Evolutionary conservation across 106 monocot species (phyloP).

Genomic region (Agapanthus africanus): DNA sequence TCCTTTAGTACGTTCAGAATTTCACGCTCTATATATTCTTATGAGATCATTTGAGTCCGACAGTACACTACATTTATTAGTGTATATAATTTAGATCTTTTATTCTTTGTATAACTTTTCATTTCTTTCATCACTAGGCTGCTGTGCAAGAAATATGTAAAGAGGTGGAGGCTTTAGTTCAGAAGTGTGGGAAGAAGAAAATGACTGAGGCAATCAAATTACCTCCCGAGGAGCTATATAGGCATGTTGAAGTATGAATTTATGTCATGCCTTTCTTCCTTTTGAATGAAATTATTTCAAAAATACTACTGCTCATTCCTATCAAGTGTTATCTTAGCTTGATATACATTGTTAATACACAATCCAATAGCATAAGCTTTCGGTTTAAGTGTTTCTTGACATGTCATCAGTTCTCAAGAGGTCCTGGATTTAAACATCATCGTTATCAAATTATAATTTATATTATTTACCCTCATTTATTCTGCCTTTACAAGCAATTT

Average conservation of each 20-base stretch:
- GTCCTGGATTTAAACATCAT: too few relatives aligned
- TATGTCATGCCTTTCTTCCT: constrained; percentile 5
- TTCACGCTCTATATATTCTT: not conserved
- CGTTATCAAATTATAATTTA: too few relatives aligned
- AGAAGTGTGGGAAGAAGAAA: constrained; percentile 86
- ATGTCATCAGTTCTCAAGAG: too few relatives aligned
- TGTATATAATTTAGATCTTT: constrained; percentile 3
- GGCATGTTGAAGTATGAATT: constrained; percentile 89
- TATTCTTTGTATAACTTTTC: not conserved
- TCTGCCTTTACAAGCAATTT: too few relatives aligned
- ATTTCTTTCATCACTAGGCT: constrained; percentile 20
- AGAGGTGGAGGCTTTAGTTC: constrained; percentile 68
- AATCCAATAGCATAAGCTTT: too few relatives aligned
- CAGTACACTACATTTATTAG: not conserved
- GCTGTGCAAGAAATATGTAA: constrained; percentile 74
- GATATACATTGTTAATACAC: too few relatives aligned
- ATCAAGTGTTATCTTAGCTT: too few relatives aligned
- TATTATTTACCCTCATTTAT: too few relatives aligned
- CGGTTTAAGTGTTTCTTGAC: too few relatives aligned
- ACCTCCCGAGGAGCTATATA: constrained; percentile 87
- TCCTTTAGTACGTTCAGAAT: not conserved
- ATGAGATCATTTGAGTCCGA: not conserved
- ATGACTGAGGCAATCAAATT: constrained; percentile 88
- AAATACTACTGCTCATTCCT: not conserved
- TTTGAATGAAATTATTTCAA: not conserved